Conservation (phyloP, 2,329 filamentous ascomycete genomes). For the Lojkania enalia region DNA sequence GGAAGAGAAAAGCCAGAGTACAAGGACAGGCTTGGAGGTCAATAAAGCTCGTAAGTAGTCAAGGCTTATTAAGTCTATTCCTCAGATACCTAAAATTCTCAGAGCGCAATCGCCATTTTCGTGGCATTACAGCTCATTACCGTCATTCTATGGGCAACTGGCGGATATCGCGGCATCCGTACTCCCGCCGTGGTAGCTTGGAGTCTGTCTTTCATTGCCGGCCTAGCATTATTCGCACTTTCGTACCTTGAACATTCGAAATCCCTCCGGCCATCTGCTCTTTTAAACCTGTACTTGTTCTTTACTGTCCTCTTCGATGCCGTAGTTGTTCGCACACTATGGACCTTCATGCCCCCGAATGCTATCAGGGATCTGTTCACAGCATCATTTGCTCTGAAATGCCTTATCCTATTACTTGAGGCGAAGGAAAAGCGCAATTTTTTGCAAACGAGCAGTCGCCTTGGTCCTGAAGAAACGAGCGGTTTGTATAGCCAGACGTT, state of each 20-base stretch:
- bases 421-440: slow-evolving; percentile 19
- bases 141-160: slow-evolving; percentile 11
- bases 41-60: slow-evolving; percentile 9
- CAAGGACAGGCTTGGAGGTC: slow-evolving; percentile 2
- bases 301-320: slow-evolving; percentile 15
- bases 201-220: slow-evolving; percentile 7
- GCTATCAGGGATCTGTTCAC: slow-evolving; percentile 12
- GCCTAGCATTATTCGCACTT: slow-evolving; percentile 6
- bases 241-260: slow-evolving; percentile 14
- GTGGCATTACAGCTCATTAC: slow-evolving; percentile 6
- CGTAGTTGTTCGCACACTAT: slow-evolving; percentile 12
- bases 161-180: neutral
- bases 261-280: slow-evolving; percentile 8
- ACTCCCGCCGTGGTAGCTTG: slow-evolving; percentile 7
- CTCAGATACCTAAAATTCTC: neutral
- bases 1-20: slow-evolving; percentile 5
- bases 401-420: slow-evolving; percentile 20
- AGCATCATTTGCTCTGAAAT: slow-evolving; percentile 17
- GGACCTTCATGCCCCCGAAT: slow-evolving; percentile 1
- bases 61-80: neutral
- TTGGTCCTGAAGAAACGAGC: slow-evolving; percentile 8
- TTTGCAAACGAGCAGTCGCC: neutral
- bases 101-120: slow-evolving; percentile 9
- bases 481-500: slow-evolving; percentile 7
- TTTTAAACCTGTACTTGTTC: slow-evolving; percentile 15